Conservation (phyloP, 1,139 yeast genomes). For the Candida pseudoviswanathii region DNA sequence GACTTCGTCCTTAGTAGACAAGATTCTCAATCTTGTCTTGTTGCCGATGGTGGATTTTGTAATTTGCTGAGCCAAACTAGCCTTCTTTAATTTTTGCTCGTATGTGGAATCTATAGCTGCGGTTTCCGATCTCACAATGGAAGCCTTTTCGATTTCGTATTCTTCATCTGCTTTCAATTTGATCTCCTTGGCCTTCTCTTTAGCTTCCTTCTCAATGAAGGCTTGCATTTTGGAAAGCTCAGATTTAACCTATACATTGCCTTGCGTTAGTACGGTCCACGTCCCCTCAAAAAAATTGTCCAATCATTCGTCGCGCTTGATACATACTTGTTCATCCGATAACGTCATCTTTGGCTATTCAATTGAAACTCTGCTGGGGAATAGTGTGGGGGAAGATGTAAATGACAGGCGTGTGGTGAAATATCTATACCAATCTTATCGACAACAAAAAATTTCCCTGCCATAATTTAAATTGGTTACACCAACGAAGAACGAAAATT, state of each 20-base stretch:
- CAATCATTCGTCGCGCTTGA: not conserved
- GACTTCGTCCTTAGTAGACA: constrained; percentile 83
- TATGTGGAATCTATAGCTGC: constrained; percentile 82
- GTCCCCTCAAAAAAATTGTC: too few species aligned
- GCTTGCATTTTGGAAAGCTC: constrained; percentile 98
- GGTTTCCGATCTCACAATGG: constrained; percentile 89
- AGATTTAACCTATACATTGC: constrained; percentile 70
- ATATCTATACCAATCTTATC: too few species aligned
- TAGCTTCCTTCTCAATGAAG: constrained; percentile 98
- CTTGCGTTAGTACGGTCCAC: constrained; percentile 14
- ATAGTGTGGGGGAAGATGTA: too few species aligned
- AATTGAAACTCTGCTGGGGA: constrained; percentile 6
- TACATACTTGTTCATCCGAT: constrained; percentile 51
- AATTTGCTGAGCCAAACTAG: constrained; percentile 91
- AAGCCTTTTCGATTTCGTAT: constrained; percentile 96
- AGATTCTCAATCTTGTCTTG: constrained; percentile 88
- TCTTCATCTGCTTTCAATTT: constrained; percentile 96
- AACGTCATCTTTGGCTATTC: constrained; percentile 35
- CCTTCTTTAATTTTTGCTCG: constrained; percentile 86
- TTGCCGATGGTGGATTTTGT: constrained; percentile 93
- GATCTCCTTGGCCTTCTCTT: constrained; percentile 97
- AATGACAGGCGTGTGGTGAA: too few species aligned
- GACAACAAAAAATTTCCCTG: constrained; percentile 6
- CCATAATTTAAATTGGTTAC: constrained; percentile 1
- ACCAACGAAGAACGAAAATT: not conserved